Evolutionary conservation across 768 basidiomycete genomes (phyloP), one percentile per base, ranked within the genome.

Genomic region (Suillus cothurnatus): DNA sequence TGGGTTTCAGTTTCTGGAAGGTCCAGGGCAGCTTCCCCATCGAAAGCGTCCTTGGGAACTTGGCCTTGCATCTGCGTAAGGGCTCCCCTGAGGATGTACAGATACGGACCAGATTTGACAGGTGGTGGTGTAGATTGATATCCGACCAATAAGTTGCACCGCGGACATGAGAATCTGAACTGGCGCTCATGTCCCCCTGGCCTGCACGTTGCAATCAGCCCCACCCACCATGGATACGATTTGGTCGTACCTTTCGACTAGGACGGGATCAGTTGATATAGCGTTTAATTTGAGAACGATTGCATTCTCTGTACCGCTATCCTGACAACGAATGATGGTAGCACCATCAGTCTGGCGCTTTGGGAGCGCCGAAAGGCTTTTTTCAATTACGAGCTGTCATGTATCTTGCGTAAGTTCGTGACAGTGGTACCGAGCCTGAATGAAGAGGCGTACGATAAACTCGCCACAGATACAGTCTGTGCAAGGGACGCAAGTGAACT

Each of bases 21-120:
- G 6, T 36, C 63, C 23, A 23, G 32, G 41, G 43, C 47, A 41
- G 53, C 62, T 66, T 84, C 84, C 47, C 85, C 82, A 59, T 90
- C 88, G 71, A 96, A 94, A 7, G 95, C 95, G 68, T 93, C 93
- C 55, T 83, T 77, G 12, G 95, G 95, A 38, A 95, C 78, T 72
- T 94, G 89, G 39, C 95, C 95, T 81, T 97, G 95, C 69, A 90
- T 79, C 71, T 92, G 91, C n/a, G 92, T 94, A 64, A 97, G 82
- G 21, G 93, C 90, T 5, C 95, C 95, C 55, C 86, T 81, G 58
- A 93, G 69, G 62, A 96, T 86, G 74, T 95, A 97, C 43, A 95
- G 71, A 76, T 88, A 95, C 1, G 91, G 87, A 3, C 86, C 89
- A 3, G 87, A 86, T 77, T 92, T 94, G 50, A 83, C 81, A 39